Evolutionary conservation across 2,329 filamentous ascomycete genomes (phyloP).

Genomic region (Alternaria panax): DNA sequence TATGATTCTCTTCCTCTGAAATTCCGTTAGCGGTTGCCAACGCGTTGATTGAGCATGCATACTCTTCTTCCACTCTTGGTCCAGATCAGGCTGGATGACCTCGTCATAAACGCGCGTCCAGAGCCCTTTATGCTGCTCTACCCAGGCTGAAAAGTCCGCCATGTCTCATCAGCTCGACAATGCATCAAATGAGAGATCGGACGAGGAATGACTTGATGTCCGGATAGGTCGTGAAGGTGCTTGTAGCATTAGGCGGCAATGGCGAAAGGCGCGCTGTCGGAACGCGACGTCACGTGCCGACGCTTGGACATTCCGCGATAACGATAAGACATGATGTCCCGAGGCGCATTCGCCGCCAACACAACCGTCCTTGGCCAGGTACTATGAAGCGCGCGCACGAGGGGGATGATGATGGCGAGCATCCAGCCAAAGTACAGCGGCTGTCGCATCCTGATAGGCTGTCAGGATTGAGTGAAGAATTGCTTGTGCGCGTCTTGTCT

Average conservation of each 20-base stretch:
- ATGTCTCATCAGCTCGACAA: constrained; percentile 24
- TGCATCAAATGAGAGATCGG: neutral
- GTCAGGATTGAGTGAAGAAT: constrained; percentile 81
- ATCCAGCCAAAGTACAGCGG: constrained; percentile 56
- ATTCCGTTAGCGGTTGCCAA: constrained; percentile 5
- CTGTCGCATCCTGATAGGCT: constrained; percentile 65
- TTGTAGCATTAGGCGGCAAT: constrained; percentile 13
- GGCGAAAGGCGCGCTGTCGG: constrained; percentile 5
- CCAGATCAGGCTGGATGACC: constrained; percentile 42
- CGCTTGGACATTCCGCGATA: constrained; percentile 31
- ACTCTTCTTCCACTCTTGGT: constrained; percentile 47
- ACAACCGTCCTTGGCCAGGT: constrained; percentile 4
- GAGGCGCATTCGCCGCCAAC: constrained; percentile 17
- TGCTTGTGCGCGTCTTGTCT: constrained; percentile 83
- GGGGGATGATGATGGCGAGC: constrained; percentile 35
- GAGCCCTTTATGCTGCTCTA: constrained; percentile 37
- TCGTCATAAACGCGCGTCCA: constrained; percentile 46
- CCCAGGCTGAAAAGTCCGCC: constrained; percentile 38
- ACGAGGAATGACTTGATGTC: neutral
- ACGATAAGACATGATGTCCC: constrained; percentile 17
- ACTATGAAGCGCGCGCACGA: constrained; percentile 50
- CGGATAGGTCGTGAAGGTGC: neutral
- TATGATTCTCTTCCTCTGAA: constrained; percentile 36
- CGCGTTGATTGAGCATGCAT: constrained; percentile 10
- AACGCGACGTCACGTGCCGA: constrained; percentile 35